Evolutionary conservation across 768 basidiomycete species (phyloP).

Genomic region (Leucogyrophana mollusca): DNA sequence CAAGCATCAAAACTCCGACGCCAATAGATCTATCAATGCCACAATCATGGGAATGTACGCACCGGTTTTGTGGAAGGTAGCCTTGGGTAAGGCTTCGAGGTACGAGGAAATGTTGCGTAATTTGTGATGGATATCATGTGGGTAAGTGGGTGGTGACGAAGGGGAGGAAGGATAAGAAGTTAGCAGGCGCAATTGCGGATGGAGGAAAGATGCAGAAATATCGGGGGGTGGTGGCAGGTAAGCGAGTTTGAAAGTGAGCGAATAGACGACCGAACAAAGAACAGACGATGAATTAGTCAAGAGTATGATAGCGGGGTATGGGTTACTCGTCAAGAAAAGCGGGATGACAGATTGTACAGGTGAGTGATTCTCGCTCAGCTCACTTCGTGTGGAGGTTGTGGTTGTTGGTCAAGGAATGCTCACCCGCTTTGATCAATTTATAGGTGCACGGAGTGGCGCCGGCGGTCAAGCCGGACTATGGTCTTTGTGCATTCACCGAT

Average conservation of each 20-base stretch:
- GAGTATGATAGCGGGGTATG: no score
- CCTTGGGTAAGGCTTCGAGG: background rate
- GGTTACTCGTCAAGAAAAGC: no score
- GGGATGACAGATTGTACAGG: background rate
- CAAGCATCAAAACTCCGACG: background rate
- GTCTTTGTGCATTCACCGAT: no score
- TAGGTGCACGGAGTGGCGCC: slow-evolving; percentile 1
- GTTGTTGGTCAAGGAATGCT: background rate
- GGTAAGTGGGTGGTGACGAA: background rate
- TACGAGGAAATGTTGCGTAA: background rate
- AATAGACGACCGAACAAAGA: background rate
- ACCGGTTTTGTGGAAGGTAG: background rate
- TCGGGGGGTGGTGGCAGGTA: background rate
- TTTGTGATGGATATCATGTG: background rate
- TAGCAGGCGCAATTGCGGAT: no score
- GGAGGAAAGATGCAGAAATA: slow-evolving; percentile 2
- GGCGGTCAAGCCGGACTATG: no score
- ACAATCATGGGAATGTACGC: background rate
- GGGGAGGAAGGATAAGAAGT: no score
- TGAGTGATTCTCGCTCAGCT: no score
- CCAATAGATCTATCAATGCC: background rate
- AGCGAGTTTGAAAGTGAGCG: background rate
- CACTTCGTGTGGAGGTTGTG: background rate
- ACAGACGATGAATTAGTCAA: background rate
- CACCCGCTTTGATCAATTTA: background rate